Evolutionary conservation across 2,329 filamentous ascomycete genomes (phyloP).

Genomic region (Aspergillus sergii): DNA sequence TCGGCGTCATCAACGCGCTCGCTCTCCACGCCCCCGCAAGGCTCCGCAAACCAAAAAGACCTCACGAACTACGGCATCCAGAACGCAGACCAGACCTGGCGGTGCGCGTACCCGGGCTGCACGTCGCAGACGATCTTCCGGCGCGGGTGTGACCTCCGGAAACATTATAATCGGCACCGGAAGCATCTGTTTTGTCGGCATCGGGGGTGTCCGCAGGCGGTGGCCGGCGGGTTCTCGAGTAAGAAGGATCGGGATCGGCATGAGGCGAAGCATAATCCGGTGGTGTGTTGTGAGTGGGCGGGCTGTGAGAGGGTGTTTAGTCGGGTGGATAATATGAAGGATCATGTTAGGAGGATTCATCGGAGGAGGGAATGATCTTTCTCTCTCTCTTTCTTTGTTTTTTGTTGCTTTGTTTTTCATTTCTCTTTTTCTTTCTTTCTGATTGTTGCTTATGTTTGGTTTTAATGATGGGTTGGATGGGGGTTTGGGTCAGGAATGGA

Average conservation of each 20-base stretch:
- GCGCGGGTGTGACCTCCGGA: constrained; percentile 63
- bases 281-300: constrained; percentile 61
- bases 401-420: background rate
- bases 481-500: no score
- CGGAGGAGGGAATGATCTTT: constrained; percentile 15
- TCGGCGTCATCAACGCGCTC: background rate
- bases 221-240: constrained; percentile 61
- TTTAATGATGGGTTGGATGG: background rate
- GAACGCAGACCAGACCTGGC: constrained; percentile 51
- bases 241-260: constrained; percentile 65
- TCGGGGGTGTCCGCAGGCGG: constrained; percentile 59
- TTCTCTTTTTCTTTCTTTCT: background rate
- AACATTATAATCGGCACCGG: constrained; percentile 65
- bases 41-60: constrained; percentile 18
- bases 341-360: constrained; percentile 51
- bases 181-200: constrained; percentile 64
- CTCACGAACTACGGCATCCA: constrained; percentile 36
- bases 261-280: constrained; percentile 65
- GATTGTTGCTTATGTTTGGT: background rate
- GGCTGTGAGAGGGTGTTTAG: constrained; percentile 62
- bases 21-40: background rate
- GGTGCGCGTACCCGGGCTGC: constrained; percentile 61
- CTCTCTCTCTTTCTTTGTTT: background rate
- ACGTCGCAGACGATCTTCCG: constrained; percentile 61
- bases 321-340: constrained; percentile 64